Conservation (phyloP, 108 stramenopile species). For the Skeletonema grethae region DNA sequence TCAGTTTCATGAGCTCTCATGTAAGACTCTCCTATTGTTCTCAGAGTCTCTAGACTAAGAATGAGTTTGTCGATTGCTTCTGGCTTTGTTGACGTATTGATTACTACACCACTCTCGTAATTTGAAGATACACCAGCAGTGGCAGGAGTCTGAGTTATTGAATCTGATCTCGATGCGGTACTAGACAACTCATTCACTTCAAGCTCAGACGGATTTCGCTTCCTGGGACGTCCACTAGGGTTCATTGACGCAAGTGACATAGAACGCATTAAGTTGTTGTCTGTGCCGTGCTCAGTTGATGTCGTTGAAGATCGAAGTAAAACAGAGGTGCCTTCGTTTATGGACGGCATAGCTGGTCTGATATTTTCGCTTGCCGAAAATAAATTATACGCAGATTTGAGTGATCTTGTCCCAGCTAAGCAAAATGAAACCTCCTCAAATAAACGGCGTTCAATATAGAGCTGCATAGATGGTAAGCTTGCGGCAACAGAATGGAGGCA, state of each 20-base stretch:
- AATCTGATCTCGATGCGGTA: neutral
- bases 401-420: constrained; percentile 69
- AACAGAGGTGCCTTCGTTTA: constrained; percentile 3
- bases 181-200: neutral
- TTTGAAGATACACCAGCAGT: neutral
- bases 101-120: constrained; percentile 16
- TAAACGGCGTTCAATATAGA: constrained; percentile 80
- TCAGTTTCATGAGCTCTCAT: constrained; percentile 60
- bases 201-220: constrained; percentile 11
- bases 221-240: constrained; percentile 27
- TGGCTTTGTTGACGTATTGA: constrained; percentile 62
- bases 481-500: constrained; percentile 83
- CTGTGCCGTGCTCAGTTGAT: constrained; percentile 5
- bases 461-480: constrained; percentile 69
- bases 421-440: constrained; percentile 85
- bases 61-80: constrained; percentile 65
- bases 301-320: constrained; percentile 4
- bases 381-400: constrained; percentile 31
- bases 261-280: constrained; percentile 23
- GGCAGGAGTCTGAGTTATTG: neutral
- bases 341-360: constrained; percentile 26
- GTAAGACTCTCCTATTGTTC: constrained; percentile 75
- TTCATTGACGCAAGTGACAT: constrained; percentile 40
- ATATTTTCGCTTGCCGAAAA: constrained; percentile 26
- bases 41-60: constrained; percentile 84